Conservation (phyloP, 192 early-diverging fungal species). For the Mortierella claussenii region DNA sequence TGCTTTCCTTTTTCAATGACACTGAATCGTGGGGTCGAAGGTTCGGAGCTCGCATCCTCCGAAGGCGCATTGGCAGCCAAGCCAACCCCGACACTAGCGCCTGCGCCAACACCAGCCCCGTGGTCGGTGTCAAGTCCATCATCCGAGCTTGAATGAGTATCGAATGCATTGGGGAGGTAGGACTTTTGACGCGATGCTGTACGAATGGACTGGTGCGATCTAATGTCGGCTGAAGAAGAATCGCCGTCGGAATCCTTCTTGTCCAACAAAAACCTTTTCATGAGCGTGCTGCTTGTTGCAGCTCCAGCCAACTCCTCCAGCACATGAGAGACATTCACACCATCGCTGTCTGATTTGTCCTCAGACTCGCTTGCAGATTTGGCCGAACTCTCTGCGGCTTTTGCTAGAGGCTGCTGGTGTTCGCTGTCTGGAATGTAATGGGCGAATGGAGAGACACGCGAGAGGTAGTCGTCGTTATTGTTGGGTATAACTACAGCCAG, state of each 20-base stretch:
- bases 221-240: background rate
- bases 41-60: background rate
- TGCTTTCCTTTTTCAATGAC: slow-evolving; percentile 6
- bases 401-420: background rate
- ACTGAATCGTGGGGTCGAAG: background rate
- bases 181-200: background rate
- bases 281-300: slow-evolving; percentile 5
- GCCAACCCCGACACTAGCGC: background rate
- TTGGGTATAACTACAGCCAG: background rate
- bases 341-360: background rate
- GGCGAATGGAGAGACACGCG: slow-evolving; percentile 12
- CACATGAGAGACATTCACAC: background rate
- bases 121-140: slow-evolving; percentile 11
- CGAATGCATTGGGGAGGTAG: background rate
- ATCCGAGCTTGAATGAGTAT: slow-evolving; percentile 4
- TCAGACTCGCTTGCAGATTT: background rate
- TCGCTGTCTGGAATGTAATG: background rate
- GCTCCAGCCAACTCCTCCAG: background rate
- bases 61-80: background rate
- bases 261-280: background rate
- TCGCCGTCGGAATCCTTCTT: slow-evolving; percentile 19
- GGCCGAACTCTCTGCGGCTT: background rate
- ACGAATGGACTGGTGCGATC: background rate
- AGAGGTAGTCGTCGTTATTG: background rate
- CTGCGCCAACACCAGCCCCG: slow-evolving; percentile 10